Evolutionary conservation across 179 eudicot genomes (phyloP).

Genomic region (Amaranthus tricolor): DNA sequence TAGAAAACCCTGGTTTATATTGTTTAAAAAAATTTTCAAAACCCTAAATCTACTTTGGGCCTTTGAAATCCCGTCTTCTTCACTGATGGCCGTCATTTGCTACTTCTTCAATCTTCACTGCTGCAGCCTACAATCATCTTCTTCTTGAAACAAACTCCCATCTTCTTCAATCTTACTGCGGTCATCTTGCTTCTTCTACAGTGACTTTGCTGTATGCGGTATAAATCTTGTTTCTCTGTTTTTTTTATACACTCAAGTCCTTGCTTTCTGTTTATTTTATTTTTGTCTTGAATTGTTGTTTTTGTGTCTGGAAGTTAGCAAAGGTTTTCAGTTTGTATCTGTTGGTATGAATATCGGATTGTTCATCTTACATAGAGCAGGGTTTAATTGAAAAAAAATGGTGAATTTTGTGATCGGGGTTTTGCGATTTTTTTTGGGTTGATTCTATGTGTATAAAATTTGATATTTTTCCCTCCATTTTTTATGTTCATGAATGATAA

Average conservation of each 20-base stretch:
- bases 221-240: constrained; percentile 19
- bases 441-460: background rate
- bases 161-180: too few species aligned
- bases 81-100: too few species aligned
- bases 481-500: constrained; percentile 11
- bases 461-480: constrained; percentile 25
- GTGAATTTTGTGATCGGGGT: constrained; percentile 10
- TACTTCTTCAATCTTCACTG: too few species aligned
- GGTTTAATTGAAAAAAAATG: background rate
- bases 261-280: background rate
- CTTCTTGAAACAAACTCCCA: too few species aligned
- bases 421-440: background rate
- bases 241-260: background rate
- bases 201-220: constrained; percentile 29
- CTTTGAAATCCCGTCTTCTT: too few species aligned
- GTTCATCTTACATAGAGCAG: background rate
- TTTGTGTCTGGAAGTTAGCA: constrained; percentile 4
- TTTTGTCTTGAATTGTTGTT: background rate
- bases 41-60: too few species aligned
- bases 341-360: constrained; percentile 1
- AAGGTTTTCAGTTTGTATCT: constrained; percentile 23
- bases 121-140: too few species aligned
- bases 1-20: too few species aligned
- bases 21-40: too few species aligned
- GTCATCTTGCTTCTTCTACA: too few species aligned